Percentiles rank a stretch among this genome's conserved stretches.
phyloP scores from a whole-genome alignment of 306 rosid genomes.

The Inga leiocalycina region DNA sequence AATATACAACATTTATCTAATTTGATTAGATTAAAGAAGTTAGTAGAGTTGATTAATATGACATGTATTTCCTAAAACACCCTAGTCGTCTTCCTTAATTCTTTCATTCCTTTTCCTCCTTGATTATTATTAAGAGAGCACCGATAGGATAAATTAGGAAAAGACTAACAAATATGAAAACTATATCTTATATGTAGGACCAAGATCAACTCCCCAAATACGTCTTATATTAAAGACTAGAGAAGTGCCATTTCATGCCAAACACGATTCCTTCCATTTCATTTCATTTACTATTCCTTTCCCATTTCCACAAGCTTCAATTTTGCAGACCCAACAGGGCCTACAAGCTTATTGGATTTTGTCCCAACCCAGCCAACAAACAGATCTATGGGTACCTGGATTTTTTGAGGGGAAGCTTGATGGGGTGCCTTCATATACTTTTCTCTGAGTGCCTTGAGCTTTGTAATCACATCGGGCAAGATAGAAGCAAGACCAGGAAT shows the following conservation, averaged over 20 bases:
- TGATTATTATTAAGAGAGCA: too few relatives aligned
- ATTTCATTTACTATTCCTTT: background rate
- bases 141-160: too few relatives aligned
- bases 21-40: too few relatives aligned
- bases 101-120: too few relatives aligned
- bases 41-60: too few relatives aligned
- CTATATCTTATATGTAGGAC: too few relatives aligned
- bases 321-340: background rate
- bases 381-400: constrained; percentile 53
- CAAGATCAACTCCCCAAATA: too few relatives aligned
- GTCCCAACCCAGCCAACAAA: background rate
- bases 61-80: too few relatives aligned
- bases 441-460: constrained; percentile 67
- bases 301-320: background rate
- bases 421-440: constrained; percentile 72
- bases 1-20: too few relatives aligned
- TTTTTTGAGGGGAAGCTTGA: constrained; percentile 46
- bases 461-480: constrained; percentile 58
- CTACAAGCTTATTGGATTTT: background rate
- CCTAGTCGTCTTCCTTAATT: too few relatives aligned
- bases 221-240: too few relatives aligned
- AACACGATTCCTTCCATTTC: background rate
- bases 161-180: too few relatives aligned
- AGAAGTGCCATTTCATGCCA: background rate
- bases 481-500: constrained; percentile 76